These are phyloP conservation scores for Phytophthora foliorum DNA, from an alignment of 352 stramenopile genomes.

Conservation along the genomic window DNA sequence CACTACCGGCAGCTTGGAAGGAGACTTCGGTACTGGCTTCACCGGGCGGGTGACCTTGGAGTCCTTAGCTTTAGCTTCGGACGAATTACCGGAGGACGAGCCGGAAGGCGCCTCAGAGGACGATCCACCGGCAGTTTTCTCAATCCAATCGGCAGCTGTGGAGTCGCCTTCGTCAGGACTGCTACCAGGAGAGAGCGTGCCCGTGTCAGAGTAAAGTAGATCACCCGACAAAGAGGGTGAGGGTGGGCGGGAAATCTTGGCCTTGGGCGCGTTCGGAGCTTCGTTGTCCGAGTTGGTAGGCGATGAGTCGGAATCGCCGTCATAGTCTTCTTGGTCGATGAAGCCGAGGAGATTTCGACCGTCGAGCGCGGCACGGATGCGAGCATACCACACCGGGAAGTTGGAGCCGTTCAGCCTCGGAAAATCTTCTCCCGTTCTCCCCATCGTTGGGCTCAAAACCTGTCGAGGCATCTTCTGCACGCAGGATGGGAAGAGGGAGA, in stretches of 20 bases:
- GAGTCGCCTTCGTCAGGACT: background rate
- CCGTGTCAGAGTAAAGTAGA: slow-evolving; percentile 7
- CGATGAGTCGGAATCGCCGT: slow-evolving; percentile 4
- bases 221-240: background rate
- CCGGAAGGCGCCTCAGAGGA: background rate
- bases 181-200: background rate
- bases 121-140: background rate
- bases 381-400: slow-evolving; percentile 20
- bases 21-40: background rate
- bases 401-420: slow-evolving; percentile 26
- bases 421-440: slow-evolving; percentile 2
- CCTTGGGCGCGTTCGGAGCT: background rate
- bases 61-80: background rate
- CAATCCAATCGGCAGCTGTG: too few relatives aligned
- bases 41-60: too few relatives aligned
- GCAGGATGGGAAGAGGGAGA: too few relatives aligned
- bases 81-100: slow-evolving; percentile 4
- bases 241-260: background rate
- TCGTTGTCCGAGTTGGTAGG: background rate
- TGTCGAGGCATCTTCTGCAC: slow-evolving; percentile 19
- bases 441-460: slow-evolving; percentile 18
- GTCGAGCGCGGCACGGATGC: slow-evolving; percentile 17
- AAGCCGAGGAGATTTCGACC: slow-evolving; percentile 10
- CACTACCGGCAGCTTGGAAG: background rate
- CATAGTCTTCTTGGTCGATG: too few relatives aligned